Conservation (phyloP, 345 rosid species). For the Sonneratia caseolaris region DNA sequence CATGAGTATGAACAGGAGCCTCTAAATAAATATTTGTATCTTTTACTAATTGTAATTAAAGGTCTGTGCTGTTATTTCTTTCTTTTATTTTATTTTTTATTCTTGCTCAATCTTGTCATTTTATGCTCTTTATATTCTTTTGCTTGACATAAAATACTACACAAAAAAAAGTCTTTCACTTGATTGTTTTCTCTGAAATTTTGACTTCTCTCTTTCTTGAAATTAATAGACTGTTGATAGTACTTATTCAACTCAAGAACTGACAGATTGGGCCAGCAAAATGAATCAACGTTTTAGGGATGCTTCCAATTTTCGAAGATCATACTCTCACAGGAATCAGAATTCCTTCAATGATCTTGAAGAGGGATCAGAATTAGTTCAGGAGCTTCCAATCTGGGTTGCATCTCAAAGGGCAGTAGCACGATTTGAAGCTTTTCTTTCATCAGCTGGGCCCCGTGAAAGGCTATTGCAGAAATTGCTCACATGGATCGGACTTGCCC, state of each 20-base stretch:
- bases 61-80: not conserved
- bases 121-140: not conserved
- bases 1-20: not conserved
- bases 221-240: slow-evolving; percentile 40
- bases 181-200: not conserved
- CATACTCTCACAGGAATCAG: slow-evolving; percentile 35
- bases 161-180: not conserved
- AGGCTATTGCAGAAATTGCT: slow-evolving; percentile 71
- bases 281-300: slow-evolving; percentile 58
- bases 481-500: slow-evolving; percentile 55
- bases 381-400: slow-evolving; percentile 70
- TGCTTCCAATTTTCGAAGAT: slow-evolving; percentile 40
- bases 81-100: not conserved
- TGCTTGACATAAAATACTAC: not conserved
- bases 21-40: not conserved
- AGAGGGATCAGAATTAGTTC: slow-evolving; percentile 39
- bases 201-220: slow-evolving; percentile 2
- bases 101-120: not conserved
- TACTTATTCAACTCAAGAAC: slow-evolving; percentile 40
- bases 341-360: slow-evolving; percentile 28
- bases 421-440: slow-evolving; percentile 74
- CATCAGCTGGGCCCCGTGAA: slow-evolving; percentile 83
- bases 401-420: slow-evolving; percentile 93
- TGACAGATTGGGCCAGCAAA: slow-evolving; percentile 39
- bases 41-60: not conserved